phyloP scores from a whole-genome alignment of 2,329 filamentous ascomycete genomes.

The Aureobasidium lini region DNA sequence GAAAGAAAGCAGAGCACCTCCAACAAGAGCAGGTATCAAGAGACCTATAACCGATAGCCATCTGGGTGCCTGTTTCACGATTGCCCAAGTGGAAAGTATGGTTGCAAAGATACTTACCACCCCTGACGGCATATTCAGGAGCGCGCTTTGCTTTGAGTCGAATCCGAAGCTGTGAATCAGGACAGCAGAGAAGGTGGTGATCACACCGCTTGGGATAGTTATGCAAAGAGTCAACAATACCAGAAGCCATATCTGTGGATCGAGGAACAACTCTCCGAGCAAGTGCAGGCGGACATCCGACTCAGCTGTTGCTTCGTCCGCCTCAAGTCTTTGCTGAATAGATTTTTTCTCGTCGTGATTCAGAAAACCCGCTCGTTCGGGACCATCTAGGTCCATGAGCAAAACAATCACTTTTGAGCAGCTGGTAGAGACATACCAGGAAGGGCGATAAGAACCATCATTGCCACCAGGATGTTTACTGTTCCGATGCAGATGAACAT shows the following conservation, averaged over 20 bases:
- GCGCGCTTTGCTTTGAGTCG: constrained; percentile 37
- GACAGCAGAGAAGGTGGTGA: constrained; percentile 49
- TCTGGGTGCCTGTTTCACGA: constrained; percentile 40
- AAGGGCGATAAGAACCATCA: neutral
- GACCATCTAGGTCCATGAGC: neutral
- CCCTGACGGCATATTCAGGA: constrained; percentile 51
- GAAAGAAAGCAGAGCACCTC: constrained; percentile 48
- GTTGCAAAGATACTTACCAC: constrained; percentile 47
- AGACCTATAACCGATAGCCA: constrained; percentile 45
- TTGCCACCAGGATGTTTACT: constrained; percentile 16
- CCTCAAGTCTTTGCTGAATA: neutral
- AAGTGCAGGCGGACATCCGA: neutral
- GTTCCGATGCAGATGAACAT: constrained; percentile 20
- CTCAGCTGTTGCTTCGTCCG: neutral
- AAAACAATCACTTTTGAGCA: neutral
- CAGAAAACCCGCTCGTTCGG: neutral
- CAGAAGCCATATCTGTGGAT: constrained; percentile 48
- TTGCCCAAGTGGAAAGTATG: constrained; percentile 40
- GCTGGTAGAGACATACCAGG: neutral
- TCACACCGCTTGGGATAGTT: constrained; percentile 46
- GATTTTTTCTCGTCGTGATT: neutral
- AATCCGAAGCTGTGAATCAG: constrained; percentile 45
- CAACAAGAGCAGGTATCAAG: constrained; percentile 41
- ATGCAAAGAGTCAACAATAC: constrained; percentile 25
- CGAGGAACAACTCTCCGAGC: constrained; percentile 48